These are phyloP conservation scores for Dalbergia cultrata DNA, from an alignment of 306 rosid species.

Conservation along the genomic window DNA sequence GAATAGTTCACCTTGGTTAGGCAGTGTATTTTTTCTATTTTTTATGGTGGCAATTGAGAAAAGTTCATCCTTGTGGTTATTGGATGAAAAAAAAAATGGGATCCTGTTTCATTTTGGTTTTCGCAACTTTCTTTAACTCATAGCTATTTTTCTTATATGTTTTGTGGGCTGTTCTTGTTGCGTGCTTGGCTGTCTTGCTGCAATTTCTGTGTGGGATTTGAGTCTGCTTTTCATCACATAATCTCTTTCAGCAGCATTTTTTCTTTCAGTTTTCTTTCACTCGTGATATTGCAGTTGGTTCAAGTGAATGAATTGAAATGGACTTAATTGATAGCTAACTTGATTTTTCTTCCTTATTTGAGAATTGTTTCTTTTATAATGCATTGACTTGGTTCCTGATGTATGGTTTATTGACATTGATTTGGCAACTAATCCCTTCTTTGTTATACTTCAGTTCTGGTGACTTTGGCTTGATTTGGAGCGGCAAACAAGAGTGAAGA, in stretches of 20 bases:
- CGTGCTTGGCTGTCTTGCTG: background rate
- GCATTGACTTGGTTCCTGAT: background rate
- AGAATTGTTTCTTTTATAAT: background rate
- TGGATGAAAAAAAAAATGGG: background rate
- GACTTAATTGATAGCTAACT: background rate
- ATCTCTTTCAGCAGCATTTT: background rate
- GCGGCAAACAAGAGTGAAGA: slow-evolving; percentile 51
- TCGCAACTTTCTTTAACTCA: background rate
- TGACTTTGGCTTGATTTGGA: slow-evolving; percentile 11
- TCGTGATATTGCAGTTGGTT: slow-evolving; percentile 1
- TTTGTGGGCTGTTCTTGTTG: background rate
- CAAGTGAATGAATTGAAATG: background rate
- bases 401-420: background rate
- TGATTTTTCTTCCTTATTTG: background rate
- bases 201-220: background rate
- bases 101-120: background rate
- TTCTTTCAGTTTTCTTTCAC: background rate
- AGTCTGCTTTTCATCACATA: background rate
- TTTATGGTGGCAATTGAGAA: background rate
- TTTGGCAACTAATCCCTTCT: background rate
- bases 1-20: background rate
- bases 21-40: background rate
- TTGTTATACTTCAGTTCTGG: background rate
- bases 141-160: background rate
- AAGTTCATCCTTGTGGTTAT: background rate